Evolutionary conservation across 148 eudicot genomes (phyloP).

Genomic region (Chenopodium formosanum): DNA sequence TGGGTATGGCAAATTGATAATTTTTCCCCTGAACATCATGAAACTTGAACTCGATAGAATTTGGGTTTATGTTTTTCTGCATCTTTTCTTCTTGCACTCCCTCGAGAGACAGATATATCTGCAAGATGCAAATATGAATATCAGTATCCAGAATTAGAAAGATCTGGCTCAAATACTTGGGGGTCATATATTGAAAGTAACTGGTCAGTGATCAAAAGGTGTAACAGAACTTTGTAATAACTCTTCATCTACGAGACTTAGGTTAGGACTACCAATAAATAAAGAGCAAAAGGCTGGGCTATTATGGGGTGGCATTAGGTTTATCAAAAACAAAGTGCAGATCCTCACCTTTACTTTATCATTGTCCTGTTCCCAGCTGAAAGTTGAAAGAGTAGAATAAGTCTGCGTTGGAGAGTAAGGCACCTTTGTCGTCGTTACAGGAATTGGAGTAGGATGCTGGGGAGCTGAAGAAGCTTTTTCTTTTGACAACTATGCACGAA

Average conservation of each 20-base stretch:
- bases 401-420: conserved; percentile 42
- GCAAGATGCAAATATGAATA: conserved; percentile 5
- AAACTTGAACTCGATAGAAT: conserved; percentile 63
- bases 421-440: conserved; percentile 33
- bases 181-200: background rate
- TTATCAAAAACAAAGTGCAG: background rate
- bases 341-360: conserved; percentile 75
- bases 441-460: conserved; percentile 33
- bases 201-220: background rate
- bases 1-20: conserved; percentile 72
- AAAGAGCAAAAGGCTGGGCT: background rate
- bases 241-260: background rate
- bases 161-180: background rate
- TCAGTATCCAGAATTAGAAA: background rate
- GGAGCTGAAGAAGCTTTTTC: conserved; percentile 43
- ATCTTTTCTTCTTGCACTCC: conserved; percentile 79
- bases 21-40: conserved; percentile 89
- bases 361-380: conserved; percentile 95
- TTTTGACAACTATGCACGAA: conserved; percentile 43
- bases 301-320: background rate
- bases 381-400: conserved; percentile 59
- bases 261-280: background rate
- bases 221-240: background rate
- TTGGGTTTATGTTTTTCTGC: conserved; percentile 51
- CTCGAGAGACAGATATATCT: conserved; percentile 76